Evolutionary conservation across 2,329 filamentous ascomycete species (phyloP).

Genomic region (Madurella fahalii): DNA sequence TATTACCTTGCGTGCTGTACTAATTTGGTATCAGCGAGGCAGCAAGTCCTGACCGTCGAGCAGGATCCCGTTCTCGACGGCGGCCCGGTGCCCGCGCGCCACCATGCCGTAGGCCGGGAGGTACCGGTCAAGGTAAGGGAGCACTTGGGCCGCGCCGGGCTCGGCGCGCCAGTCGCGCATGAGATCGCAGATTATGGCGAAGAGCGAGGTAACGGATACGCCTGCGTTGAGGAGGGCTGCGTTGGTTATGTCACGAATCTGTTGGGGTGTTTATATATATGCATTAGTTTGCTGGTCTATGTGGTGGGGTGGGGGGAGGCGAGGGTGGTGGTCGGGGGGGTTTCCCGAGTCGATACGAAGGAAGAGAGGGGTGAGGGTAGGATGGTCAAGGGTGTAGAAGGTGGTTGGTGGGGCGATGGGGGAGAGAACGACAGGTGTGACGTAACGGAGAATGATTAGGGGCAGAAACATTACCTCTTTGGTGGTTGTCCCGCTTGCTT

Average conservation of each 20-base stretch:
- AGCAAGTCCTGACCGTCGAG: slow-evolving; percentile 47
- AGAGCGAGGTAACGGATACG: slow-evolving; percentile 59
- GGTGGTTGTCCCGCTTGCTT: slow-evolving; percentile 65
- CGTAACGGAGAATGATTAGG: too few species aligned
- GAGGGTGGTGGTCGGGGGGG: neutral
- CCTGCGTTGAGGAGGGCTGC: slow-evolving; percentile 63
- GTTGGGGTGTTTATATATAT: neutral
- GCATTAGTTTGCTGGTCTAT: neutral
- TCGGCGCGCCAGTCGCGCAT: slow-evolving; percentile 66
- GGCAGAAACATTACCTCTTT: slow-evolving; percentile 12
- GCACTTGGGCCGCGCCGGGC: slow-evolving; percentile 50
- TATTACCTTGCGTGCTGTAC: too few species aligned
- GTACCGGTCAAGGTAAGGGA: slow-evolving; percentile 62
- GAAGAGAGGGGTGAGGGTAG: neutral
- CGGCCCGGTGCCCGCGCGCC: slow-evolving; percentile 34
- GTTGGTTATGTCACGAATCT: slow-evolving; percentile 62
- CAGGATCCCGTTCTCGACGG: slow-evolving; percentile 50
- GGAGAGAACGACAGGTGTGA: too few species aligned
- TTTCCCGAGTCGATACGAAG: too few species aligned
- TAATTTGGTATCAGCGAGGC: slow-evolving; percentile 9
- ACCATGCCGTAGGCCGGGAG: slow-evolving; percentile 62
- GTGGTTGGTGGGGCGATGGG: neutral
- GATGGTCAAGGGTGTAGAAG: neutral
- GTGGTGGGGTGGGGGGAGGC: neutral
- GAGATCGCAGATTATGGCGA: slow-evolving; percentile 61